Base-by-base conservation (phyloP, 148 eudicot species). In the Talinum fruticosum region DNA sequence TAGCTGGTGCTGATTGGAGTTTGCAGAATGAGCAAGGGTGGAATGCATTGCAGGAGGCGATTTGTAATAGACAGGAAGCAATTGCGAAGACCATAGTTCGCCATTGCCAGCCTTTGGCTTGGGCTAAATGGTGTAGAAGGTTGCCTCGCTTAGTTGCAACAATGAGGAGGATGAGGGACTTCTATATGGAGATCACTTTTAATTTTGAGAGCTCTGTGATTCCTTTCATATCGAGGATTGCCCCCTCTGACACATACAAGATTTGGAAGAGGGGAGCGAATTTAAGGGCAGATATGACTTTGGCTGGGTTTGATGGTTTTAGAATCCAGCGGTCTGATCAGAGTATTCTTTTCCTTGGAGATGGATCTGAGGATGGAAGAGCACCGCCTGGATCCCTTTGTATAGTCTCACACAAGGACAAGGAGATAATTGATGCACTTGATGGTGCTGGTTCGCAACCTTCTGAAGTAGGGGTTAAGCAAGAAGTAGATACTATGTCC, bases 121-220 rank as follows among this genome's bases (percentile, higher is more conserved):
- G 98, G 98, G 98, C 96, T 18, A 94, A 92, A 83, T 94, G 98
- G 98, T 89, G 97, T 77, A 85, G 98, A 64, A 85, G 97, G 78
- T 79, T 94, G 84, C 98, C 98, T 35, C 90, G 98, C 1, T 84
- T 94, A 69, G 77, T 89, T 70, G 87, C 81, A 33, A 87, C 93
- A 6, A 89, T 90, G 91, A 77, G 86, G 62, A 90, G 97, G 82
- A 90, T 94, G 89, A 83, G 98, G 54, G 98, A 94, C 66, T 92
- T 92, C 57, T 94, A 94, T 76, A 92, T 94, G 98, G 98, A 94
- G 83, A 92, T 94, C 32, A 87, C 97, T 1, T 94, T 94, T 78
- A 86, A 92, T 73, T 94, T 94, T 78, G 98, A 94, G 86, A 94
- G 97, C 82, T 92, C 98, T 23, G 95, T 94, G 70, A 92, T 94